Base-by-base conservation (phyloP, 345 rosid species). In the Eucalyptus cloeziana region DNA sequence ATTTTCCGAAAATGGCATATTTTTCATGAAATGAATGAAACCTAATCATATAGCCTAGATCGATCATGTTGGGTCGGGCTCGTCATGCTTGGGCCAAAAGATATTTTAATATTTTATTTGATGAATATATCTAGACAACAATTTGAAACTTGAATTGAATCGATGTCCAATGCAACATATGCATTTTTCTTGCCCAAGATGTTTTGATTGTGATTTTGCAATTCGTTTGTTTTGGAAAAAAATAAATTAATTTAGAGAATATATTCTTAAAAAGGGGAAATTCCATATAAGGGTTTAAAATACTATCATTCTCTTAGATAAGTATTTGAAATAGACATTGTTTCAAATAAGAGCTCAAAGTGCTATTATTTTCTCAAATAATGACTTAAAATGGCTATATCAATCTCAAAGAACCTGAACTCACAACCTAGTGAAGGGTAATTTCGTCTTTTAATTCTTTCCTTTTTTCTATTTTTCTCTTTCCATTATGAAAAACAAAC, bases 351-450 rank as follows among this genome's bases (percentile, higher is more conserved):
- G 1, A 1, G 50, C 15, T 13, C 2, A 0, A 49, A 49, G 0
- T 49, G 2, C 50, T 0, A 13, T 49, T 0, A 49, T 49, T 49
- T 49, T 49, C 5, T 49, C 2, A 49, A 49, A 49, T 49, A 49
- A 49, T 1, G 15, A 0, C 4, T 12, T 13, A 13, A 49, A 49
- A 0, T 49, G 2, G 0, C 6, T 49, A 49, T 49, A 49, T 52
- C 7, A 52, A 2, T 52, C 24, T 19, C 58, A 52, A 52, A 49
- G 16, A 49, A 52, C 24, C 0, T 7, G 0, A 52, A 52, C 25
- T 19, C 10, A 52, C 1, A 0, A 0, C 0, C 1, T 1, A 0
- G 2, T 7, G 10, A 52, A 52, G 4, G 10, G 9, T 52, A 52
- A 52, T 52, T 19, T 52, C 1, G 0, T 2, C 16, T 49, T 49